Base-by-base conservation (phyloP, 306 rosid species). In the Vigna mungo region DNA sequence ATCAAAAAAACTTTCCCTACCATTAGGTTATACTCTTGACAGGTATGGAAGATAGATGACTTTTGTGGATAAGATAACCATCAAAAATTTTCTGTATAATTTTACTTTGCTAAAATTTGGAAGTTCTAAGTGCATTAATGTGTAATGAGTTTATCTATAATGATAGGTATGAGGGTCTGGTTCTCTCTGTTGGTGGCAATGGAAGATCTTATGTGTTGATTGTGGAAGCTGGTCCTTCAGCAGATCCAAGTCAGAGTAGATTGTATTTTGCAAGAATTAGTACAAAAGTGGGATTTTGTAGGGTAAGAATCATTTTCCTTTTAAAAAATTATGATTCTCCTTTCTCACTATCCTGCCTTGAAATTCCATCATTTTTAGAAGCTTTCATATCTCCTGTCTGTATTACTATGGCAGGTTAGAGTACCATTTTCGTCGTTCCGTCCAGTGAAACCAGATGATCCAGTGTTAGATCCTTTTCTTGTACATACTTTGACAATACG, bases 161-260 rank as follows among this genome's bases (percentile, higher is more conserved):
- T 68, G 79, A 62, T 85, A 92, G 98, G 89, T 95, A 90, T 23
- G 98, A 95, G 85, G 98, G 98, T 77, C 80, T 95, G 79, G 90
- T 95, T 85, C 92, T 95, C 80, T 95, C 98, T 73, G 92, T 95
- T 32, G 98, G 98, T 77, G 97, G 98, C 79, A 95, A 95, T 74
- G 98, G 97, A 68, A 92, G 92, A 81, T 86, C 98, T 43, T 95
- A 92, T 78, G 87, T 92, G 65, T 80, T 92, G 78, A 95, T 92
- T 89, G 85, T 95, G 43, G 96, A 95, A 87, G 90, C 96, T 36
- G 98, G 98, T 84, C 96, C 98, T 80, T 82, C 70, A 0, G 88
- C 76, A 9, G 98, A 95, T 78, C 85, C 83, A 73, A 85, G 91
- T 80, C 98, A 90, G 82, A 92, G 98, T 81, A 95, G 77, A 84